Base-by-base conservation (phyloP, 2,329 filamentous ascomycete genomes). In the Incumbomyces delicatus region DNA sequence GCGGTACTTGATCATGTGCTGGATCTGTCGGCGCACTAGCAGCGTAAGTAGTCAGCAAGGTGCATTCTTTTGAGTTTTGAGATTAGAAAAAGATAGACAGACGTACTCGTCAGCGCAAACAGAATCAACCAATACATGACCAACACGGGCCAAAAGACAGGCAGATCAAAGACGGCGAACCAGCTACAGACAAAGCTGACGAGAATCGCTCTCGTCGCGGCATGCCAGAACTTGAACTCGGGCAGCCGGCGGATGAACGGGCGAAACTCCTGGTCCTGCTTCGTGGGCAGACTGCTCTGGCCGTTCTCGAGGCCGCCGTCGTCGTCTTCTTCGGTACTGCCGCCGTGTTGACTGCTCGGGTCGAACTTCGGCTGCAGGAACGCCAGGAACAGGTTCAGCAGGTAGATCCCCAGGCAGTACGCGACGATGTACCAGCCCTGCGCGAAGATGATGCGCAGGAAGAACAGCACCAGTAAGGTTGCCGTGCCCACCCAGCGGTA, bases 1-100 rank as follows among this genome's bases (percentile, higher is more conserved):
- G 70, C 90, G 87, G 74, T 96, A 98, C 75, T 96, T 98, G 77
- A 98, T 90, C 92, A 98, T 98, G 72, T 96, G 92, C 73, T 98
- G 92, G 59, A 98, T 98, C 72, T 98, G 92, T 75, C 92, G 87
- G 69, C 92, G 81, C 92, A 98, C 88, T 94, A n/a, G n/a, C n/a
- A n/a, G n/a, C n/a, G n/a, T n/a, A n/a, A n/a, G 17, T 37, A 17
- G 51, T 52, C 43, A 51, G 53, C 27, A 29, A 22, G 53, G 57
- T 31, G 8, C 8, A 5, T 27, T 8, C 4, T 53, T 46, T 53
- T n/a, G n/a, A n/a, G n/a, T n/a, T n/a, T n/a, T 32, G 16, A 46
- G 33, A 20, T 30, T n/a, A 16, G 27, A 16, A 11, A 29, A 14
- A 27, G 44, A 44, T 13, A 42, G 22, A 27, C 4, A 38, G 41